Evolutionary conservation across 2,329 filamentous ascomycete genomes (phyloP), one percentile per base, ranked within the genome.

Genomic region (Magnaporthiopsis incrustans): DNA sequence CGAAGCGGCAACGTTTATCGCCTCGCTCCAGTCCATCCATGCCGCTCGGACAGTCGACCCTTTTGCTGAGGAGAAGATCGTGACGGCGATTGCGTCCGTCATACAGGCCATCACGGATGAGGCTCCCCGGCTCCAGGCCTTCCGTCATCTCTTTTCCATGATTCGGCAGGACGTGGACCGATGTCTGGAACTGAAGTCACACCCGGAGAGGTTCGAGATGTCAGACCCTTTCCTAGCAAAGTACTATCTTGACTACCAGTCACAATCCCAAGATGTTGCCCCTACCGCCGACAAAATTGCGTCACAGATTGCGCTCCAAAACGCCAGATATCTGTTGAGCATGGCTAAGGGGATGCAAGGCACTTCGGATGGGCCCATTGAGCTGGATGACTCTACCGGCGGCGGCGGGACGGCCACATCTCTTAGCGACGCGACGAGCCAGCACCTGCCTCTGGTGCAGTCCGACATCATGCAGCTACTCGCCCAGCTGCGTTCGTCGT

Each of bases 261-360:
- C 68, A 64, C 69, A 67, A 61, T 63, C 44, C 0, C 60, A 59
- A 12, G 63, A 65, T 27, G 61, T 61, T 2, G 58, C 59, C 3
- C 68, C 69, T 65, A 71, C 74, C 27, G 65, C 73, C 35, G 73
- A 77, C 1, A 82, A 85, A 59, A 73, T 79, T 6, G 73, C 81
- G 11, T 69, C 82, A 4, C 81, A 85, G 66, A 74, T 85, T 68
- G 73, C 78, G 11, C 73, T 85, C 25, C 78, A 81, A 60, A 83
- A 87, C 2, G 77, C 95, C 62, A 82, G 87, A 66, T 92, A 88
- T 69, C 78, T 96, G 6, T 79, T 83, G 3, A 87, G 83, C 65
- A 86, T 93, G 68, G 90, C 88, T 0, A 90, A 86, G 71, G 89
- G 89, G 4, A 78, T 92, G 32, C 89, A 93, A 74, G 83, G 84